Evolutionary conservation across 805 yeast species (phyloP), one percentile per base, ranked within the genome.

Genomic region (Suhomyces xylopsoci): DNA sequence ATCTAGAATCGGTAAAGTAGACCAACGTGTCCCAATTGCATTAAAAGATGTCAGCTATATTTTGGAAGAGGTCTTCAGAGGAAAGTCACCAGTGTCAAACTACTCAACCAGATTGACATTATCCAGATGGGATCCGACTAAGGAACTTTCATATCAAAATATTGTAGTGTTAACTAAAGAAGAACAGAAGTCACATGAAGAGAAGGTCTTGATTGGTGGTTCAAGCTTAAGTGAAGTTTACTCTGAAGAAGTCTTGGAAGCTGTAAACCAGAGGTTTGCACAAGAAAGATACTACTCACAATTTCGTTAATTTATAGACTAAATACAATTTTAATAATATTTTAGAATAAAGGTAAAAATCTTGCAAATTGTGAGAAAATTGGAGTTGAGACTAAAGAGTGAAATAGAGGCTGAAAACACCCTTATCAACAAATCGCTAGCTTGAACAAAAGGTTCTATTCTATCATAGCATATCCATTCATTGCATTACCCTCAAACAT

Each of bases 1-100:
- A 70, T 77, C 87, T 7, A 81, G 97, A 60, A 73, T 89, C 41
- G 93, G 93, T 6, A 79, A 82, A 52, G 68, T 74, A 12, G 91
- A 86, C 49, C 92, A 86, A 67, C 77, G 90, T 44, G 82, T 89
- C n/a, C 93, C 93, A 32, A 76, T 88, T 26, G 78, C 90, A 1
- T 62, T 85, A 51, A 74, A 71, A 47, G 99, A 94, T 55, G 84
- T 90, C 25, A 87, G 84, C 45, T 94, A 91, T 64, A 77, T 93
- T 14, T 76, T 92, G 34, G 98, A 93, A 64, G 99, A 94, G 70
- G 87, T 94, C 2, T 94, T 84, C 75, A 83, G 96, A 55, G 97
- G 98, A 12, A 90, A 91, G 68, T 87, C 97, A 0, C 94, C 96
- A 15, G 79, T 92, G 12, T 86, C 96, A 15, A 88, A 92, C 17